A percentile compares a stretch with the other conserved stretches of the same genome.
Evolutionary conservation across 208 protist species (phyloP).

Genomic region (Strigomonas oncopelti): DNA sequence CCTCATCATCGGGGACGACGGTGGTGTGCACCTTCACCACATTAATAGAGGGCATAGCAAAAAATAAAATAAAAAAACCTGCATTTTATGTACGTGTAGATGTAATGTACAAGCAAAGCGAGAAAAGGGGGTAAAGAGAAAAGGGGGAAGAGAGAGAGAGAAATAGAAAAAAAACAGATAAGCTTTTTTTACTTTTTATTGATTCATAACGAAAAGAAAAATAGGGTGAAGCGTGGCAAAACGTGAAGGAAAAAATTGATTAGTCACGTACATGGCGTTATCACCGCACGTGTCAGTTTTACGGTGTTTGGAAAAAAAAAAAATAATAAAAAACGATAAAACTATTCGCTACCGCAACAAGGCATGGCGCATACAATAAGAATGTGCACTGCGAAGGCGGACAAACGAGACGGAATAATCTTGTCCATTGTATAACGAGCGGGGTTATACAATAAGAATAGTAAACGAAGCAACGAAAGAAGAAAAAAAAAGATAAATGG

Average conservation of each 20-base stretch:
- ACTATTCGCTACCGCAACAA: neutral
- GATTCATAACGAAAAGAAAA: neutral
- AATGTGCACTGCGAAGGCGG: too few species aligned
- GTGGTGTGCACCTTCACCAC: conserved; percentile 12
- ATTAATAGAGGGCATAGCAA: neutral
- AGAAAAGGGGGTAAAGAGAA: neutral
- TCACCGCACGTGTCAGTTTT: too few species aligned
- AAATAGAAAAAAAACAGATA: neutral
- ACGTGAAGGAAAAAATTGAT: neutral
- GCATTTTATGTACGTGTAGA: neutral
- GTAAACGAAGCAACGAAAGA: too few species aligned
- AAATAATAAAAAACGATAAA: neutral
- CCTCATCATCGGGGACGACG: conserved; percentile 21
- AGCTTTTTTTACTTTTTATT: neutral
- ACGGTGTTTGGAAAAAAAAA: too few species aligned
- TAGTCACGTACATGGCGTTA: too few species aligned
- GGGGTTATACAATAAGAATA: too few species aligned
- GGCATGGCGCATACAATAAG: too few species aligned
- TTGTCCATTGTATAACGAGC: too few species aligned
- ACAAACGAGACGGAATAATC: too few species aligned
- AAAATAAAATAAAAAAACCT: neutral
- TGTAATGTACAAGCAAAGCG: too few species aligned
- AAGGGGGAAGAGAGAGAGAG: neutral
- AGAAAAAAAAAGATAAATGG: too few species aligned
- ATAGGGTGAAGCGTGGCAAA: too few species aligned